A percentile compares a stretch with the other conserved stretches of the same genome.
These are phyloP conservation scores for Hypericum androsaemum DNA, from an alignment of 345 rosid species.

Conservation along the genomic window DNA sequence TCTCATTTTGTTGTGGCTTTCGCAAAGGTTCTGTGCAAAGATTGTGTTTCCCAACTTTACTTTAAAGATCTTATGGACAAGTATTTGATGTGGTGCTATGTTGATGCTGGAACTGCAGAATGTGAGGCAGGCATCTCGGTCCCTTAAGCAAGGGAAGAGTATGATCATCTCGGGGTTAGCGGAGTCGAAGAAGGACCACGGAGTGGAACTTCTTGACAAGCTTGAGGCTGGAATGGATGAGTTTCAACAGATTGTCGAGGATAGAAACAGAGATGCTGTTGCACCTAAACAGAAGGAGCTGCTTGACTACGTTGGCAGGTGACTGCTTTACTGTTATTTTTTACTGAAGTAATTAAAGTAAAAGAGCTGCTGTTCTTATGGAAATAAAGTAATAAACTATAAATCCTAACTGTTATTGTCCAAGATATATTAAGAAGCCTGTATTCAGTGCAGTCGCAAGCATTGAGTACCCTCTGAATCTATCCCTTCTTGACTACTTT, in stretches of 20 bases:
- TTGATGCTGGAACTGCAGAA: conserved; percentile 37
- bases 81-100: conserved; percentile 2
- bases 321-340: conserved; percentile 16
- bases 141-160: conserved; percentile 64
- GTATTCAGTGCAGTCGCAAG: no score
- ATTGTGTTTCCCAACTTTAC: background rate
- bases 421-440: no score
- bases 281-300: conserved; percentile 86
- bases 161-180: conserved; percentile 69
- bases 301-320: conserved; percentile 86
- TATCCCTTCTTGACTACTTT: no score
- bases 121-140: conserved; percentile 70
- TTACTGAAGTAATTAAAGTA: background rate
- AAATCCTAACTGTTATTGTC: no score
- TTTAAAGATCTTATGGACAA: conserved; percentile 2
- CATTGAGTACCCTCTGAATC: no score
- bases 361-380: no score
- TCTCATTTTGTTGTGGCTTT: conserved; percentile 1
- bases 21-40: background rate
- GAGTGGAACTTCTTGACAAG: conserved; percentile 63
- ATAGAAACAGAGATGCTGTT: conserved; percentile 80
- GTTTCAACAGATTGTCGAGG: conserved; percentile 75
- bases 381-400: no score
- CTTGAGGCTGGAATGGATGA: conserved; percentile 81
- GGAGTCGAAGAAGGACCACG: conserved; percentile 81